Base-by-base conservation (phyloP, 2,329 filamentous ascomycete genomes). In the Pseudocercospora eumusae region DNA sequence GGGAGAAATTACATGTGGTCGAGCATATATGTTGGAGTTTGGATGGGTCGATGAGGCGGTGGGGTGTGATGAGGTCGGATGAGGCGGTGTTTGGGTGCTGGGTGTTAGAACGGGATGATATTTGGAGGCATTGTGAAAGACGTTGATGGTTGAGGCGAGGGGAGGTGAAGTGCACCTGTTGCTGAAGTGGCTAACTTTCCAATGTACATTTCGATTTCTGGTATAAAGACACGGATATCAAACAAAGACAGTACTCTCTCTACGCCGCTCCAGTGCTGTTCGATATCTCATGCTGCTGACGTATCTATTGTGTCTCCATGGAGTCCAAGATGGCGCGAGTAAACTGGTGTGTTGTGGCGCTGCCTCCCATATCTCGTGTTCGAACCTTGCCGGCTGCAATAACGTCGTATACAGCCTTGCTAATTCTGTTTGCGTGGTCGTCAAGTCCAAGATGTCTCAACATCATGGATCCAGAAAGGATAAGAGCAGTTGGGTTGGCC, bases 381-480 rank as follows among this genome's bases (percentile, higher is more conserved):
- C 93, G 89, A 75, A 87, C 84, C 81, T 92, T 88, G 77, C 92
- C 93, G 75, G 97, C 92, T 71, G 89, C 88, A 76, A 99, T 98
- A 62, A 89, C 87, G 76, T 87, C 86, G 75, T 89, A 89, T 52
- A 89, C 86, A 70, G 90, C 89, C 84, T 93, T 93, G 78, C 92
- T 96, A 81, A 98, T 96, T 77, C 95, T 89, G 87, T 97, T 97
- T 75, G 95, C 95, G 79, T 99, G 95, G 79, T 98, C 92, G 76
- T 99, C 93, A 56, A 99, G 89, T 71, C 95, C 95, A 69, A 99
- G 86, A 82, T 99, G 95, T 76, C 95, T 90, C 78, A 99, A 86
- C 73, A 99, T 89, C 95, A 99, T 99, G 77, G 92, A 91, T 69
- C 92, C 92, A 63, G 92, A 96, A 67, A 99, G 89, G 71, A 99